Conservation (phyloP, 768 basidiomycete species). For the Cystobasidium tubakii region DNA sequence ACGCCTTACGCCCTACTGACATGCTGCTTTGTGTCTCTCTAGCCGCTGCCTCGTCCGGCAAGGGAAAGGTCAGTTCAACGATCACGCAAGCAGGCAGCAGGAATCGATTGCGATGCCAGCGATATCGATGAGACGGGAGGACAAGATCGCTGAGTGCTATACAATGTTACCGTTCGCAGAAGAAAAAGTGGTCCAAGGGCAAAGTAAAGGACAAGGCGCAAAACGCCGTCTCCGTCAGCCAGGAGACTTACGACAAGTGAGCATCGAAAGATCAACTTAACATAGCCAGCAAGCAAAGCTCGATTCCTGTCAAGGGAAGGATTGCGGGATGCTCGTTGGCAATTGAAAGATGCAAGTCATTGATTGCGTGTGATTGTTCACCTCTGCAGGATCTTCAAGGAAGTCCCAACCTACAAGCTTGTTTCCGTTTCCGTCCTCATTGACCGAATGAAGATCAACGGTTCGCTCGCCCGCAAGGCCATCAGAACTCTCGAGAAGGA, state of each 20-base stretch:
- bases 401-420: slow-evolving; percentile 86
- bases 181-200: slow-evolving; percentile 60
- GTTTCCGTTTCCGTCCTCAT: slow-evolving; percentile 97
- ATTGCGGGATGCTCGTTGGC: not conserved
- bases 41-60: slow-evolving; percentile 32
- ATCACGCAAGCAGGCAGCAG: not conserved
- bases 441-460: slow-evolving; percentile 95
- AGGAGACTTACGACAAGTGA: slow-evolving; percentile 73
- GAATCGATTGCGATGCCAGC: not conserved
- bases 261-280: not conserved
- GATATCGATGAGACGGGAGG: not conserved
- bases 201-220: slow-evolving; percentile 99
- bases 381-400: slow-evolving; percentile 37
- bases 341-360: not conserved
- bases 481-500: slow-evolving; percentile 51
- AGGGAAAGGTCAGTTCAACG: slow-evolving; percentile 29
- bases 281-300: not conserved
- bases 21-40: not conserved
- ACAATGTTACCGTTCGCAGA: slow-evolving; percentile 20
- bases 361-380: not conserved
- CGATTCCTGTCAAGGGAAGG: not conserved
- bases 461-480: slow-evolving; percentile 66
- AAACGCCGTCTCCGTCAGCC: slow-evolving; percentile 92
- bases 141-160: slow-evolving; percentile 6
- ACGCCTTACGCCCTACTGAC: too few species aligned